These are phyloP conservation scores for Cystofilobasidium capitatum DNA, from an alignment of 768 basidiomycete species.

Conservation along the genomic window DNA sequence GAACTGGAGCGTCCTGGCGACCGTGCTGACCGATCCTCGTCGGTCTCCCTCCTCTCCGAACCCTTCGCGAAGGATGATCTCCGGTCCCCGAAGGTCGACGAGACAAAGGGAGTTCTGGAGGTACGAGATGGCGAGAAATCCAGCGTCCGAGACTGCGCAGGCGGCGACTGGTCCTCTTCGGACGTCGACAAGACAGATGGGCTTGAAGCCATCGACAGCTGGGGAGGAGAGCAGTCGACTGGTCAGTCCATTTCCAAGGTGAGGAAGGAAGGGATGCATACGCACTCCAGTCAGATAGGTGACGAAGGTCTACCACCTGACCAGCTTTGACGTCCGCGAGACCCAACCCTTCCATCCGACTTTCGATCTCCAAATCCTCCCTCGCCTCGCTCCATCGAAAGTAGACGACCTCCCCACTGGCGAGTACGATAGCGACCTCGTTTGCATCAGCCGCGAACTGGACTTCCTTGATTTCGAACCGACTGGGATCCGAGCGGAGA, in stretches of 20 bases:
- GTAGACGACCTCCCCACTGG: slow-evolving; percentile 40
- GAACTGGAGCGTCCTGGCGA: slow-evolving; percentile 50
- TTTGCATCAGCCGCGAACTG: slow-evolving; percentile 39
- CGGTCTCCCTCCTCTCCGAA: slow-evolving; percentile 36
- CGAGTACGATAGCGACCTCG: slow-evolving; percentile 40
- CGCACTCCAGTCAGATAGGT: background rate
- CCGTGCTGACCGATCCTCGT: slow-evolving; percentile 28
- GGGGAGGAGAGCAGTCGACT: background rate
- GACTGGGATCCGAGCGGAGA: slow-evolving; percentile 34
- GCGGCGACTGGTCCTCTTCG: slow-evolving; percentile 47
- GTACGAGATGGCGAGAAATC: slow-evolving; percentile 68
- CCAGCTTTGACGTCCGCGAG: background rate
- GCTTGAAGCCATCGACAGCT: slow-evolving; percentile 47
- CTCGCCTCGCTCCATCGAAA: background rate
- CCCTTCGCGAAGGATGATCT: slow-evolving; percentile 51
- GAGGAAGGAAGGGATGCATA: background rate
- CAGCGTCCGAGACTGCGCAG: slow-evolving; percentile 62
- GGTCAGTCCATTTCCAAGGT: background rate
- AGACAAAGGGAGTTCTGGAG: slow-evolving; percentile 52
- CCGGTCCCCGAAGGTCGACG: slow-evolving; percentile 66
- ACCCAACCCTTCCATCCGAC: background rate
- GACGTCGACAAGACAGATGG: slow-evolving; percentile 53
- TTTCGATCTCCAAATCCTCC: background rate
- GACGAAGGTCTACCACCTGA: background rate
- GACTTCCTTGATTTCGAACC: slow-evolving; percentile 39